phyloP scores from a whole-genome alignment of 140 eudicot genomes.

The Oenanthe javanica region DNA sequence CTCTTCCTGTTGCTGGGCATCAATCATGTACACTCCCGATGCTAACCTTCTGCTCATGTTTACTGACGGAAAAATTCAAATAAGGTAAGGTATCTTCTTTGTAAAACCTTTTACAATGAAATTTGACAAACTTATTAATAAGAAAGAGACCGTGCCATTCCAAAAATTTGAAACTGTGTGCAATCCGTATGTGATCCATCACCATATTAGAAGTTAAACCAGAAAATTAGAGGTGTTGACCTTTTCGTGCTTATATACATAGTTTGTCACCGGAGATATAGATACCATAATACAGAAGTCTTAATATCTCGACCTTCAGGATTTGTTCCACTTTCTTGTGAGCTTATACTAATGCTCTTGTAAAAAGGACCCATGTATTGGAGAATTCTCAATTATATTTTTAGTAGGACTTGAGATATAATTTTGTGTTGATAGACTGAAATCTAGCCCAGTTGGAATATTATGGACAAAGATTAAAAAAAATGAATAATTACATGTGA shows the following conservation, averaged over 20 bases:
- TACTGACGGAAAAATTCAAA: slow-evolving; percentile 70
- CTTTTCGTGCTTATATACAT: background rate
- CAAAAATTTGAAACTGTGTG: background rate
- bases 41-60: slow-evolving; percentile 71
- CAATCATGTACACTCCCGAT: slow-evolving; percentile 52
- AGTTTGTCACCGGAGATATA: background rate
- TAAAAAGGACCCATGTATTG: background rate
- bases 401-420: background rate
- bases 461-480: background rate
- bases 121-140: background rate
- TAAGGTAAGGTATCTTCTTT: slow-evolving; percentile 43
- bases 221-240: background rate
- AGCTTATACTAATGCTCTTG: background rate
- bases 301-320: background rate
- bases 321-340: background rate
- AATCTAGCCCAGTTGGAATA: background rate
- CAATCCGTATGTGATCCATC: background rate
- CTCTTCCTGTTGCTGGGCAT: slow-evolving; percentile 81
- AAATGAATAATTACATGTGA: background rate
- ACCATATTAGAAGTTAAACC: background rate
- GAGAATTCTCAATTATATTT: background rate
- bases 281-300: background rate
- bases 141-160: background rate
- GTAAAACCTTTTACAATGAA: background rate
- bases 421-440: background rate